Evolutionary conservation across 805 yeast genomes (phyloP), one percentile per base, ranked within the genome.

Genomic region (Sugiyamaella lignohabitans): DNA sequence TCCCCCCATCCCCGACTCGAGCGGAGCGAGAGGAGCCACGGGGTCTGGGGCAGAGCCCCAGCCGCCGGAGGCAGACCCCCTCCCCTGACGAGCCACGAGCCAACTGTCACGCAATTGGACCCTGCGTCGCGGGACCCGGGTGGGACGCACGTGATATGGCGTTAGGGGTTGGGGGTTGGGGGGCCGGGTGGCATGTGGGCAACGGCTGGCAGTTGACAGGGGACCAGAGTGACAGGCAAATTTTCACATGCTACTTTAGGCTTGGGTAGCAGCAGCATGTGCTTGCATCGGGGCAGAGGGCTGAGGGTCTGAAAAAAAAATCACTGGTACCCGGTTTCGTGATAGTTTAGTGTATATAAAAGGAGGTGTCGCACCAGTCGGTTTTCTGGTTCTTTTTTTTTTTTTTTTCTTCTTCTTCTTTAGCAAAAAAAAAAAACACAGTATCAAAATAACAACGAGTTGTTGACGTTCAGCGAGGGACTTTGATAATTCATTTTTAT

Each of bases 31-130:
- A 27, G 32, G 32, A 27, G 14, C 32, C 8, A 27, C 32, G 32
- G 32, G 32, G 8, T 14, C 32, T n/a, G n/a, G 32, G 32, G 32
- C 32, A 27, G 32, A 8, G 32, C 32, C 32, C n/a, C 32, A 14
- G 32, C 32, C 32, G 32, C 32, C 32, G 32, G 32, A 27, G 32
- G 32, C 32, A 27, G n/a, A n/a, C n/a, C n/a, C n/a, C n/a, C n/a
- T n/a, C n/a, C n/a, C n/a, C n/a, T n/a, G n/a, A n/a, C n/a, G n/a
- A n/a, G n/a, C n/a, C n/a, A n/a, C n/a, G n/a, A n/a, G n/a, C n/a
- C n/a, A n/a, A n/a, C n/a, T n/a, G n/a, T n/a, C n/a, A n/a, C n/a
- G n/a, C n/a, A n/a, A n/a, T n/a, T n/a, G n/a, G n/a, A n/a, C n/a
- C n/a, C n/a, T n/a, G n/a, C n/a, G n/a, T n/a, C n/a, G n/a, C n/a